These are phyloP conservation scores for Przewalskia tangutica DNA, from an alignment of 257 asterid genomes.

Conservation along the genomic window DNA sequence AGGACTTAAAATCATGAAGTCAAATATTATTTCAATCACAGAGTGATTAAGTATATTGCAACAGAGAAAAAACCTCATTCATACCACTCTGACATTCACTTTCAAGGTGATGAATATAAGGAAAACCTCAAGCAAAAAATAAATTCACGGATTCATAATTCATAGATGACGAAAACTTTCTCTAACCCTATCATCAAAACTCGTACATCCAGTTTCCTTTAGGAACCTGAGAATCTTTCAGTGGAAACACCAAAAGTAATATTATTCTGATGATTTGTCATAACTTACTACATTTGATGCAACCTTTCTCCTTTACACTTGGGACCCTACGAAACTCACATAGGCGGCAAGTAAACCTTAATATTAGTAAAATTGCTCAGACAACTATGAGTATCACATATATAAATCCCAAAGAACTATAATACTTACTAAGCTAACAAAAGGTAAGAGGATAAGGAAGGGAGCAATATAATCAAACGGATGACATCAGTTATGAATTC, in stretches of 20 bases:
- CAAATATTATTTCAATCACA: neutral
- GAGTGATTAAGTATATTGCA: neutral
- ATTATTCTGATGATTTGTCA: neutral
- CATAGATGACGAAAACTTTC: neutral
- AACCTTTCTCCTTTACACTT: neutral
- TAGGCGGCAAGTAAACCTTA: neutral
- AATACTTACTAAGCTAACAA: neutral
- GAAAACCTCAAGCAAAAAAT: neutral
- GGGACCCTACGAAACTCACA: neutral
- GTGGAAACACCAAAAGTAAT: neutral
- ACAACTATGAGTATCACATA: neutral
- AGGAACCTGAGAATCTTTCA: neutral
- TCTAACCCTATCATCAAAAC: neutral
- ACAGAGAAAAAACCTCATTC: neutral
- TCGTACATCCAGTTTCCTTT: neutral
- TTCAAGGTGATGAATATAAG: neutral
- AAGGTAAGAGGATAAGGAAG: neutral
- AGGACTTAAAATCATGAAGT: neutral
- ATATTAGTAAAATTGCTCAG: neutral
- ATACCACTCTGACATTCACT: neutral
- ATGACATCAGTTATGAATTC: neutral
- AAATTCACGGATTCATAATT: neutral
- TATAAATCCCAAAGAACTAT: neutral
- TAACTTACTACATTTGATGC: neutral
- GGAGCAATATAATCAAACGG: neutral